Conservation (phyloP, 2,329 filamentous ascomycete species). For the Botrytis paeoniae region DNA sequence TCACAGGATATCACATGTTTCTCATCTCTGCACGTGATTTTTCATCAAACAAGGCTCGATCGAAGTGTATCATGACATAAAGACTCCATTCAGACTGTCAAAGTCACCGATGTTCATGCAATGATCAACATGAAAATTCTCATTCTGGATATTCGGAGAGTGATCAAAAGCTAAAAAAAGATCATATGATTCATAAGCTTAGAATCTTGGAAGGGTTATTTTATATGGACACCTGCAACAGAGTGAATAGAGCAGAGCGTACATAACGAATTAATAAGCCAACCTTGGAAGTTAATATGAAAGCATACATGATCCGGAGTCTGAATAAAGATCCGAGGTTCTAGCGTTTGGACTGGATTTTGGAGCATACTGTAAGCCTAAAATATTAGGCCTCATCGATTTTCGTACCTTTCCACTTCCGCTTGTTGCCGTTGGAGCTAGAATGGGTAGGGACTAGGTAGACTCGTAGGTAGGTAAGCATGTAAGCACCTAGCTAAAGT, state of each 20-base stretch:
- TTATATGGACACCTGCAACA: not conserved
- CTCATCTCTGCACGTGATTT: not conserved
- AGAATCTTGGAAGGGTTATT: not conserved
- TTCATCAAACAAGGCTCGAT: not conserved
- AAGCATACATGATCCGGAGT: no score
- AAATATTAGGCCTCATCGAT: not conserved
- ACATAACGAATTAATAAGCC: not conserved
- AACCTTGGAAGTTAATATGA: not conserved
- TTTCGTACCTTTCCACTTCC: not conserved
- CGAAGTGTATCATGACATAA: not conserved
- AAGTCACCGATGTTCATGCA: not conserved
- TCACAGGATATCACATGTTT: not conserved
- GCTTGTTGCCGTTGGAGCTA: not conserved
- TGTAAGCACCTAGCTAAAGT: not conserved
- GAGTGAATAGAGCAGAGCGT: no score
- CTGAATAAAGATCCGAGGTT: not conserved
- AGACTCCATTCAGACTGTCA: not conserved
- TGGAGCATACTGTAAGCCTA: not conserved
- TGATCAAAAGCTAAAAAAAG: not conserved
- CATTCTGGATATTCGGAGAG: not conserved
- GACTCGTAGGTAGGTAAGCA: not conserved
- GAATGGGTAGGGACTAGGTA: not conserved
- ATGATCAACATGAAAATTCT: not conserved
- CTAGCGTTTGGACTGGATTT: not conserved
- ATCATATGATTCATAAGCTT: not conserved